Base-by-base conservation (phyloP, 306 rosid genomes). In the Macrotyloma uniflorum region DNA sequence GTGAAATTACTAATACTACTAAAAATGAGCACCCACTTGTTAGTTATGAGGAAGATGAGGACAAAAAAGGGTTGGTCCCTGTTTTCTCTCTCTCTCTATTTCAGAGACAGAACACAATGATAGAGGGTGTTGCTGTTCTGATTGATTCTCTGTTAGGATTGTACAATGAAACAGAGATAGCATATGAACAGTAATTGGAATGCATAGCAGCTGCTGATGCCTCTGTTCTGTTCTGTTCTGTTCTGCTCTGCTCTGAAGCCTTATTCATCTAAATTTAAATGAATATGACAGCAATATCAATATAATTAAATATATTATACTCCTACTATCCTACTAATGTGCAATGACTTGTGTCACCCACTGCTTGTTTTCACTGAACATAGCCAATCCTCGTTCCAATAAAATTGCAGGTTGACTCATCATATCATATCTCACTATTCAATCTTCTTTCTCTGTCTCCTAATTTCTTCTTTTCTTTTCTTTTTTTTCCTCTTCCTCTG, bases 161-260 rank as follows among this genome's bases (percentile, higher is more conserved):
- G 74, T 50, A 79, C 78, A 51, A 79, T 36, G 64, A 38, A 72
- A 38, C 43, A 62, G 12, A 63, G 45, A 69, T 53, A 33, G 40
- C 77, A 59, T 3, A 45, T 46, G 45, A 70, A 59, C 63, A 70
- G 32, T 79, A 10, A 63, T 26, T 47, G 23, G 43, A 63, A 61
- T 71, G 74, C 72, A n/a, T n/a, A n/a, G n/a, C n/a, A n/a, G n/a
- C n/a, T n/a, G n/a, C n/a, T n/a, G n/a, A n/a, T n/a, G n/a, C n/a
- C n/a, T n/a, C n/a, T n/a, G n/a, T n/a, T n/a, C n/a, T n/a, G n/a
- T n/a, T n/a, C n/a, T n/a, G n/a, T n/a, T n/a, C n/a, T n/a, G n/a
- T n/a, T n/a, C n/a, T n/a, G n/a, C n/a, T n/a, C n/a, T n/a, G n/a
- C n/a, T n/a, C n/a, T n/a, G n/a, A n/a, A n/a, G n/a, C n/a, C n/a